These are phyloP conservation scores for Haplosporangium sp. DNA, from an alignment of 371 early-diverging fungal species.

Conservation along the genomic window DNA sequence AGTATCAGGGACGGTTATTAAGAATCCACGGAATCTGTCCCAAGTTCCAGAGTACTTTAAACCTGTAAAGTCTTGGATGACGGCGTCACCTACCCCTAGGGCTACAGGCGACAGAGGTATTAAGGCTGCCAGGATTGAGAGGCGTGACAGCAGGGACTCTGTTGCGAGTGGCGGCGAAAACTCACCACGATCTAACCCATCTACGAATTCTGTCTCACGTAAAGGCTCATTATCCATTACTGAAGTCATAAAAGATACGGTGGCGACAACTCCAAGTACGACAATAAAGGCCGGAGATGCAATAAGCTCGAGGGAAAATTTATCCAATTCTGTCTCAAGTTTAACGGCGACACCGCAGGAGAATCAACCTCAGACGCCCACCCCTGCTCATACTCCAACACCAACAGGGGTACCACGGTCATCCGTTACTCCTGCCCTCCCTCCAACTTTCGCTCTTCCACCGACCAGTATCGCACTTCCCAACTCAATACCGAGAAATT, in stretches of 20 bases:
- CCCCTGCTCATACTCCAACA: constrained; percentile 37
- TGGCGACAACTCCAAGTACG: background rate
- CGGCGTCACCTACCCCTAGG: constrained; percentile 28
- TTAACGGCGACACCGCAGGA: constrained; percentile 13
- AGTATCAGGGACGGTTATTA: constrained; percentile 10
- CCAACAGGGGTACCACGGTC: constrained; percentile 13
- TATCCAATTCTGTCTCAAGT: background rate
- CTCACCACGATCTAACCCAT: constrained; percentile 9
- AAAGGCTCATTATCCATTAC: constrained; percentile 29
- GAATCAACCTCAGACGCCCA: constrained; percentile 29
- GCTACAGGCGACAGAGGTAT: constrained; percentile 20
- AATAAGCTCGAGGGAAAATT: background rate
- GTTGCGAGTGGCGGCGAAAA: background rate
- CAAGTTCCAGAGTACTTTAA: constrained; percentile 45
- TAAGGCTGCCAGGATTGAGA: constrained; percentile 9
- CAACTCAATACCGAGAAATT: background rate
- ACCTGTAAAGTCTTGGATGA: constrained; percentile 55
- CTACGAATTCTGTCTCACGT: constrained; percentile 13
- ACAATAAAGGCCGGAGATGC: background rate
- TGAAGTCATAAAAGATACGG: constrained; percentile 16
- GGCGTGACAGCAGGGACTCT: constrained; percentile 26
- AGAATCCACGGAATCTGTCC: constrained; percentile 34
- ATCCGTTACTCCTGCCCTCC: background rate
- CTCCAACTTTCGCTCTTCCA: constrained; percentile 2
- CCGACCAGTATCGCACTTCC: constrained; percentile 16